Conservation (phyloP, 1,284 basidiomycete species). For the Cryptococcus amylolentus region DNA sequence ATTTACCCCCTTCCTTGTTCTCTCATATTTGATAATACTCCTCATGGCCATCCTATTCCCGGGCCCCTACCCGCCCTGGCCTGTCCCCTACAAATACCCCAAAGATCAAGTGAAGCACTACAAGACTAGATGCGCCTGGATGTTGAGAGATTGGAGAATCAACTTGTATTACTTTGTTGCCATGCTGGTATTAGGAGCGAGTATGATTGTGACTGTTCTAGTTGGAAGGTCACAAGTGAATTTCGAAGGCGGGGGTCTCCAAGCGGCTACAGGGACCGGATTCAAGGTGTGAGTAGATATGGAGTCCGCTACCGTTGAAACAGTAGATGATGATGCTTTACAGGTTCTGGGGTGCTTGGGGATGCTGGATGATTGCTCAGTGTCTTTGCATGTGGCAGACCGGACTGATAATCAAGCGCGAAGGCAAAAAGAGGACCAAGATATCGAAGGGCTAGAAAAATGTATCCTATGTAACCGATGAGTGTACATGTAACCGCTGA, state of each 20-base stretch:
- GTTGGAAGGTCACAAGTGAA: constrained; percentile 1
- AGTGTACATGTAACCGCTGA: too few species aligned
- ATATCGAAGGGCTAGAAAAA: constrained; percentile 1
- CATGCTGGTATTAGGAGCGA: constrained; percentile 3
- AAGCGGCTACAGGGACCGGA: constrained; percentile 6
- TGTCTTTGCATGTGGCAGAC: constrained; percentile 5
- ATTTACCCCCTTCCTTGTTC: constrained; percentile 8
- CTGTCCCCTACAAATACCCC: constrained; percentile 3
- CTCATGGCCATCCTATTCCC: constrained; percentile 5
- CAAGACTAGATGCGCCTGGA: constrained; percentile 8
- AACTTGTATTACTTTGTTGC: constrained; percentile 3
- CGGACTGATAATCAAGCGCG: constrained; percentile 1
- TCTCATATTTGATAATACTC: constrained; percentile 7
- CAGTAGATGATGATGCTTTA: not conserved
- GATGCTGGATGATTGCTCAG: constrained; percentile 2
- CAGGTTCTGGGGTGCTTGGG: constrained; percentile 10
- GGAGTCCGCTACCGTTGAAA: not conserved
- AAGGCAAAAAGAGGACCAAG: constrained; percentile 2
- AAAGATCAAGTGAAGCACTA: constrained; percentile 2
- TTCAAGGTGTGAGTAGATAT: constrained; percentile 7
- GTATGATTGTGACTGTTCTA: constrained; percentile 6
- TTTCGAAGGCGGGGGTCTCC: not conserved
- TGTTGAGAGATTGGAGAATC: constrained; percentile 7
- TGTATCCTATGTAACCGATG: too few species aligned
- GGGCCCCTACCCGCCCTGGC: constrained; percentile 9